Conservation (phyloP, 192 early-diverging fungal genomes). For the Coemansia sp. region DNA sequence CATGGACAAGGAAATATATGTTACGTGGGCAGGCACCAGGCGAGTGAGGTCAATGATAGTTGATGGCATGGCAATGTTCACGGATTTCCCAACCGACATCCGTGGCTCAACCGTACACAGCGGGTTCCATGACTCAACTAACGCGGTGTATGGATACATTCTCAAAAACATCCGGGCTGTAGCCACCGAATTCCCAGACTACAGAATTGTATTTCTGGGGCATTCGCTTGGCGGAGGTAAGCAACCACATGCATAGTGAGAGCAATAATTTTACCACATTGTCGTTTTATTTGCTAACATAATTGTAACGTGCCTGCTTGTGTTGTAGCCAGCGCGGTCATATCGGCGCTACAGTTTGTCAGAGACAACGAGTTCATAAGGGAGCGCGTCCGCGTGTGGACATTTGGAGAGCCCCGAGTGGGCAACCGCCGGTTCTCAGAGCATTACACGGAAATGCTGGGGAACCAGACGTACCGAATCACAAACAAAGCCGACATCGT, state of each 20-base stretch:
- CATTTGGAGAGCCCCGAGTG: slow-evolving; percentile 50
- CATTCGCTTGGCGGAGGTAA: slow-evolving; percentile 53
- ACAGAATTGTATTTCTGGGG: slow-evolving; percentile 44
- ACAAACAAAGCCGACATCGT: slow-evolving; percentile 49
- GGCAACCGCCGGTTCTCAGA: slow-evolving; percentile 47
- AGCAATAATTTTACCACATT: neutral
- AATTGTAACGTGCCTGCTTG: neutral
- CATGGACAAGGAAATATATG: slow-evolving; percentile 43
- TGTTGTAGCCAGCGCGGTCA: slow-evolving; percentile 39
- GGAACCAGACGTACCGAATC: slow-evolving; percentile 47
- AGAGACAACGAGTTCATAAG: slow-evolving; percentile 33
- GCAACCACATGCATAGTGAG: neutral
- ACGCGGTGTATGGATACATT: slow-evolving; percentile 36
- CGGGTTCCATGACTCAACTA: slow-evolving; percentile 40
- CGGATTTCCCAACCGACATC: slow-evolving; percentile 26
- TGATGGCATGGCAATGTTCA: slow-evolving; percentile 35
- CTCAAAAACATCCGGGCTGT: slow-evolving; percentile 42
- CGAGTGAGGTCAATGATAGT: slow-evolving; percentile 36
- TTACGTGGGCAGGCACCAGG: slow-evolving; percentile 48
- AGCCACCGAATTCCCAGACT: slow-evolving; percentile 23
- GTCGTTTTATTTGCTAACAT: neutral
- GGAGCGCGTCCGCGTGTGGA: slow-evolving; percentile 47
- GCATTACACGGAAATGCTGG: slow-evolving; percentile 43
- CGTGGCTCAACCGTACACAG: slow-evolving; percentile 32
- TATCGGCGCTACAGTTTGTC: slow-evolving; percentile 48